Evolutionary conservation across 1,139 yeast genomes (phyloP), one percentile per base, ranked within the genome.

Genomic region (Taphrina flavorubra): DNA sequence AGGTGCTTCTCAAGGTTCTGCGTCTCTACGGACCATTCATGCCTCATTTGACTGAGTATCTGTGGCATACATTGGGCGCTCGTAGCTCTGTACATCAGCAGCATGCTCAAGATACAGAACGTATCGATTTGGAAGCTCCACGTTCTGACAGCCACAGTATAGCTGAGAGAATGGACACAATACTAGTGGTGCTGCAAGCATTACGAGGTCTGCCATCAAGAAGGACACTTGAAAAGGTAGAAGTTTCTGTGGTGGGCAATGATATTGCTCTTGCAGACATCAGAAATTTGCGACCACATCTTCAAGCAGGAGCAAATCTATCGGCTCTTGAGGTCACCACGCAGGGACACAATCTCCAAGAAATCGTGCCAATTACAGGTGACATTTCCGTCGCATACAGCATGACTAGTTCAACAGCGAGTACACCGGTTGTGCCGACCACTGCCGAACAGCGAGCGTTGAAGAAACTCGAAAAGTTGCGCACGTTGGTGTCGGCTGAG

Each of bases 41-140:
- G 99, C 99, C 99, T 66, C 94, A 86, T 78, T 83, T 94, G 73
- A 87, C 98, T 67, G 99, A 94, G 81, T 98, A 94, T 82, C 86
- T 94, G 89, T 94, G 97, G 98, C 99, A 94, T 82, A 90, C 97
- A 81, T 83, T 94, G 7, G 55, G 61, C 53, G 14, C 25, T 18
- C 37, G 53, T n/a, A 6, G 62, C 25, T 44, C 62, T 11, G n/a
- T 58, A 1, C 53, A 44, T n/a, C 18, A 16, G 13, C 47, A n/a
- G 18, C 18, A 14, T 7, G 47, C 18, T 7, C n/a, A 44, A 2
- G 18, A n/a, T 44, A 1, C 8, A 7, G 18, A 14, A 10, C 18
- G n/a, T 4, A 44, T 44, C n/a, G n/a, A 7, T 3, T 13, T 16
- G 3, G 16, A 14, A n/a, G 18, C 8, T 44, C 18, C 47, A 10